Base-by-base conservation (phyloP, 169 alveolate genomes). In the Plasmodium vinckei region DNA sequence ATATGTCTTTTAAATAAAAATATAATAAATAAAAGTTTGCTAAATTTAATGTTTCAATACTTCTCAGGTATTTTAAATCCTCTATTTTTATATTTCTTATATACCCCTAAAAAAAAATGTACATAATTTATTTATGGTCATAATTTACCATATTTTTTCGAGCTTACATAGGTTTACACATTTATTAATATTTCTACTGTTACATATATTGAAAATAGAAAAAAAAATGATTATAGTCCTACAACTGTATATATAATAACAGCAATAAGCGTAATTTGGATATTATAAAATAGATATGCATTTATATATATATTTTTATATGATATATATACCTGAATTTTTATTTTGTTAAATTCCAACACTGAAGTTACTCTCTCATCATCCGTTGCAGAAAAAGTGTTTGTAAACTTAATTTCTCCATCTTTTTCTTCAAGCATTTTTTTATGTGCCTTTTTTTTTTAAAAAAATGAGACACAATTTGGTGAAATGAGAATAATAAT, bases 61-160 rank as follows among this genome's bases (percentile, higher is more conserved):
- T 64, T 33, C 89, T 63, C 15, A 77, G 5, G 4, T 23, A 15
- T 0, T 42, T 65, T 7, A 77, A 51, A 9, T 77, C 70, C 19
- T 77, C 89, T 6, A 77, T 23, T 33, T 17, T 77, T 25, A 77
- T 77, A 47, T 77, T 77, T 77, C 89, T 27, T 19, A 17, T 77
- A 59, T 77, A 77, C 3, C 89, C 57, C 89, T 77, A 19, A 39
- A 60, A 21, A 12, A n/a, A 57, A 15, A 9, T 33, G 5, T 33
- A 33, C 42, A 33, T 33, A 33, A 3, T 33, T 33, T 33, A 33
- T 33, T 33, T 33, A 5, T 7, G 42, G 0, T 0, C 42, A 33
- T 33, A 33, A 33, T 33, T 4, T 33, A 33, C 42, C 42, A 33
- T 33, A 33, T 33, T 33, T 33, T 33, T 33, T 33, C 7, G 7